Base-by-base conservation (phyloP, 139 green algal species). In the Picochlorum sp. region DNA sequence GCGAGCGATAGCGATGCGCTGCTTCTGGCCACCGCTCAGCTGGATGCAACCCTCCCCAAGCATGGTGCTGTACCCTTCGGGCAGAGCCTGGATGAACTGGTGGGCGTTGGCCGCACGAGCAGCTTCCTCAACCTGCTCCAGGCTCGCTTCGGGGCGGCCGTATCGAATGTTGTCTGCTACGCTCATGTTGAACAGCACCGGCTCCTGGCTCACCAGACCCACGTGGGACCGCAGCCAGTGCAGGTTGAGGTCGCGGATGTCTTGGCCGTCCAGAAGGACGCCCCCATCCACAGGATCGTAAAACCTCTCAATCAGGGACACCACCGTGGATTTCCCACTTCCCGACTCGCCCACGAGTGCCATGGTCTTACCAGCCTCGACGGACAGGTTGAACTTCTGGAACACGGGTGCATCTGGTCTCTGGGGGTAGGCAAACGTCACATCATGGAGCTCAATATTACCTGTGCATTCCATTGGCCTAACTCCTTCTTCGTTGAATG, bases 341-440 rank as follows among this genome's bases (percentile, higher is more conserved):
- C 93, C 93, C 21, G 68, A 86, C 76, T 90, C 80, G 2, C 93
- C 93, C 24, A 97, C 90, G 20, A 98, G 79, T 16, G 92, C 93
- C 14, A 89, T 74, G 4, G 80, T 89, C 28, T 68, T 51, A 28
- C 88, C 89, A 7, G 79, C 37, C 10, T 61, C 30, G 10, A 86
- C 69, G 2, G 9, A 56, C 8, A 95, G 75, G 61, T 57, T 79
- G 63, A 95, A 88, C 68, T 74, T 51, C 38, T 70, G 49, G 57
- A 94, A 88, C 2, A 95, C 79, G 13, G 47, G 56, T 6, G 61
- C 62, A 30, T 64, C 61, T 6, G 58, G 68, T 4, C 89, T 74
- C 2, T 72, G 58, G 0, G 87, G 89, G 73, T 95, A 96, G 50
- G 61, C 59, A 68, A 92, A 92, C 4, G 38, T 68, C 16, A 88